Base-by-base conservation (phyloP, 2,329 filamentous ascomycete genomes). In the Beauveria rudraprayagi region DNA sequence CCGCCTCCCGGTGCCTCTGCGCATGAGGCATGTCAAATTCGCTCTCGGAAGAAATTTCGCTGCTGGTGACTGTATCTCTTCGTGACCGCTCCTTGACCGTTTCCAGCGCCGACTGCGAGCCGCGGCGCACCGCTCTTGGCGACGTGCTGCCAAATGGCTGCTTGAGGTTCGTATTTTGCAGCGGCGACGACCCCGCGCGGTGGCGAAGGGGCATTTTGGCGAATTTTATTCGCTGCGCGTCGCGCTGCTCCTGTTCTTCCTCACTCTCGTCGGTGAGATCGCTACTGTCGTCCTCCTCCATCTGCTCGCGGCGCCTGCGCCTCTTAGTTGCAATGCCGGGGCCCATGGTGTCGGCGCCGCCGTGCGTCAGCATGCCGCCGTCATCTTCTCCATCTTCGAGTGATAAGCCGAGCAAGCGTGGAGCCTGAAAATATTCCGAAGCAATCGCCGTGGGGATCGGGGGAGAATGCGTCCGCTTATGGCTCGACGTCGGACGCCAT, bases 191-290 rank as follows among this genome's bases (percentile, higher is more conserved):
- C 11, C 91, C 93, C 28, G 92, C 90, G 61, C 93, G 86, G 66
- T 86, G 86, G 34, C 92, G 85, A 48, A 96, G 83, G 1, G 94
- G 93, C 90, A 97, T 93, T 75, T 97, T 97, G 54, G 89, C 86
- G 74, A 99, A 99, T 70, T 93, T 92, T 72, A 97, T 96, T 72
- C 95, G 91, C 71, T 95, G 91, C 2, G 89, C 88, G 50, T 90
- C 88, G 60, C 91, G 87, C 64, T 86, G 82, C 61, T 91, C 88
- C 1, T 83, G 80, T 57, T 92, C 89, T 26, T 92, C 89, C 56
- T 94, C 90, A 67, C 89, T 93, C 66, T 93, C 89, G 68, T 94
- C 90, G 70, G 87, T 92, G 59, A 93, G 76, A 67, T 93, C 90
- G 69, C 89, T 92, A 73, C 90, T 94, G 69, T 93, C 90, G 62